Conservation (phyloP, 371 early-diverging fungal species). For the Zychaea mexicana region DNA sequence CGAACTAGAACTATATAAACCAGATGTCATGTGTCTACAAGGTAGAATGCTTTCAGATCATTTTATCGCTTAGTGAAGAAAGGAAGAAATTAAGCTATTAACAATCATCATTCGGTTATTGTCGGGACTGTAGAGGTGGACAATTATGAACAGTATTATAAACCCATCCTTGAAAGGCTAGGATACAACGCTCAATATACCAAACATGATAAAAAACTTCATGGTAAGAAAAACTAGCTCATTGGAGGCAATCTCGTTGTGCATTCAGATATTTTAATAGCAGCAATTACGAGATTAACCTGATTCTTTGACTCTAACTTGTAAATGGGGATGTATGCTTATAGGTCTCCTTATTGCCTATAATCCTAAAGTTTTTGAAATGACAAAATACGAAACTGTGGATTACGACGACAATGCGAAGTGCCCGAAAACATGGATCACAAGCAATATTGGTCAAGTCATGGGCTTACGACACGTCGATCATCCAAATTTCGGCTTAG, state of each 20-base stretch:
- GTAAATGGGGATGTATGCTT: neutral
- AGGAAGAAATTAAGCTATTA: neutral
- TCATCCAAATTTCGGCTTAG: conserved; percentile 23
- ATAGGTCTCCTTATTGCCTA: conserved; percentile 38
- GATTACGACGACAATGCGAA: conserved; percentile 48
- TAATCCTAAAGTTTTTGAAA: conserved; percentile 32
- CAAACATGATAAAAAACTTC: conserved; percentile 38
- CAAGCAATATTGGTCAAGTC: conserved; percentile 57
- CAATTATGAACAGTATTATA: conserved; percentile 36
- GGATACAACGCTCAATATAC: conserved; percentile 36
- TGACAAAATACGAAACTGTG: conserved; percentile 33
- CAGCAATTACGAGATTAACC: no score
- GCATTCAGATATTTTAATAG: no score
- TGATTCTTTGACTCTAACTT: no score
- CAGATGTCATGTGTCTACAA: conserved; percentile 60
- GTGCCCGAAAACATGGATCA: conserved; percentile 47
- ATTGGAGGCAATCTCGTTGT: no score
- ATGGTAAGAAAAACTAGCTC: conserved; percentile 32
- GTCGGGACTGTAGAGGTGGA: no score
- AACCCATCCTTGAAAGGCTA: conserved; percentile 23
- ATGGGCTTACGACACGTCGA: conserved; percentile 30
- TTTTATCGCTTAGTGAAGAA: neutral
- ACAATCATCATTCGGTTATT: neutral
- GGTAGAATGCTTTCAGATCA: conserved; percentile 31
- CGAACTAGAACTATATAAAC: conserved; percentile 48